Evolutionary conservation across 2,329 filamentous ascomycete species (phyloP).

Genomic region (Cladophialophora bantiana): DNA sequence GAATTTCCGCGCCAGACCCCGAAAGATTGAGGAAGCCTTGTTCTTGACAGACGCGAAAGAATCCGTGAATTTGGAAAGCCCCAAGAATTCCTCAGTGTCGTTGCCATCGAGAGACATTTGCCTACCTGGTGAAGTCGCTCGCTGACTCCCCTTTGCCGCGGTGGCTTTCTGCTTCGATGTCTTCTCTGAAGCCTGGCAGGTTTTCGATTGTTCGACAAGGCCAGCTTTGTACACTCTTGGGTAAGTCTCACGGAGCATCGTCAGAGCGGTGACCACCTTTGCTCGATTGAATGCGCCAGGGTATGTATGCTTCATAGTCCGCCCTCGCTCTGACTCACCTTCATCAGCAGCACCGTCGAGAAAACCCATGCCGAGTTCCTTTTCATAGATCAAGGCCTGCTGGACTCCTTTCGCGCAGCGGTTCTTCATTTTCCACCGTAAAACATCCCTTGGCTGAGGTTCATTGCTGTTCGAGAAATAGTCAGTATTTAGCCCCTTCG

Average conservation of each 20-base stretch:
- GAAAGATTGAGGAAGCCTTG: background rate
- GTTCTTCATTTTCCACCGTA: background rate
- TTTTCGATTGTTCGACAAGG: background rate
- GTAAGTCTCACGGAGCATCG: conserved; percentile 12
- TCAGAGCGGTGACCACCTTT: conserved; percentile 7
- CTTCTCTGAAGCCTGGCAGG: background rate
- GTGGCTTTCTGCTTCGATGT: background rate
- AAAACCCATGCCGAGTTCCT: conserved; percentile 4
- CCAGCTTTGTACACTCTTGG: background rate
- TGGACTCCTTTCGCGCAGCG: background rate
- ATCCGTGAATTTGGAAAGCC: background rate
- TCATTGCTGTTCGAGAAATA: background rate
- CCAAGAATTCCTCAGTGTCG: background rate
- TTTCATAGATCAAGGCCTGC: conserved; percentile 2
- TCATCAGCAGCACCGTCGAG: background rate
- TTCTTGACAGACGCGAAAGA: background rate
- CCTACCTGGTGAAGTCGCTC: background rate
- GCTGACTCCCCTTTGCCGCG: background rate
- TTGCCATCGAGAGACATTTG: background rate
- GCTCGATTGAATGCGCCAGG: conserved; percentile 9
- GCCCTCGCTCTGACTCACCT: background rate
- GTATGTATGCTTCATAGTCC: conserved; percentile 10
- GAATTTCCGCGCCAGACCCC: background rate
- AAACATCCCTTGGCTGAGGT: background rate
- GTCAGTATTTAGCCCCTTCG: background rate